These are phyloP conservation scores for Amylocarpus encephaloides DNA, from an alignment of 2,329 filamentous ascomycete species.

Conservation along the genomic window DNA sequence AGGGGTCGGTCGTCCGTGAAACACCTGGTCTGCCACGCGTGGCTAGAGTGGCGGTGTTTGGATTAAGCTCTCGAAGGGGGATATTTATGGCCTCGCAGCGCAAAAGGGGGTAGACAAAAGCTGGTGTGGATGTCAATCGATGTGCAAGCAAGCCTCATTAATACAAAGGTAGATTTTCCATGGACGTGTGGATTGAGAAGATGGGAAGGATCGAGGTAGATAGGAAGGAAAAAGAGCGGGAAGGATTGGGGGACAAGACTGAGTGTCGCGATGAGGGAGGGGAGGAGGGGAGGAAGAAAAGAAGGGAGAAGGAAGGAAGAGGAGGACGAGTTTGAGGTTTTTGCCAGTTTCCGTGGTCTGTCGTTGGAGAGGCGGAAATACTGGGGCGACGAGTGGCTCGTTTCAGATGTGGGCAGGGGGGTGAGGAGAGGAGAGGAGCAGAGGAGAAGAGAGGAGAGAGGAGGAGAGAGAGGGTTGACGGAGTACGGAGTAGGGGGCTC, in stretches of 20 bases:
- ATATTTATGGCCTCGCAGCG: background rate
- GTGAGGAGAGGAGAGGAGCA: no score
- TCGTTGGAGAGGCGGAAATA: background rate
- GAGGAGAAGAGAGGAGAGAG: no score
- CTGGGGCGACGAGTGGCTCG: background rate
- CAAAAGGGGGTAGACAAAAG: conserved; percentile 1
- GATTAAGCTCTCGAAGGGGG: conserved; percentile 18
- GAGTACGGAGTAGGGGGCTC: no score
- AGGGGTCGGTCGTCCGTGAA: conserved; percentile 28
- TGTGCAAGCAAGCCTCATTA: conserved; percentile 25
- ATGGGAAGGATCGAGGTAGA: conserved; percentile 1
- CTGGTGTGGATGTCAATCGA: conserved; percentile 12
- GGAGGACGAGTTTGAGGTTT: background rate
- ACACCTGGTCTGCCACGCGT: conserved; percentile 10
- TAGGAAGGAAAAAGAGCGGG: background rate
- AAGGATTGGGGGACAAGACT: conserved; percentile 4
- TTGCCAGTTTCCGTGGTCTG: background rate
- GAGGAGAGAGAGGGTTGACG: no score
- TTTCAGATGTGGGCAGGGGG: no score
- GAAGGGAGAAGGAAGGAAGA: conserved; percentile 1
- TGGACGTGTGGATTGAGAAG: background rate
- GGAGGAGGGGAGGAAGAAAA: conserved; percentile 3
- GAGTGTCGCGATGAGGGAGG: background rate
- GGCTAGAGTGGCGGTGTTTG: conserved; percentile 16
- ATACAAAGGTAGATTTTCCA: conserved; percentile 10